Percentiles rank a stretch among this genome's conserved stretches.
Conservation (phyloP, 1,284 basidiomycete species). For the Neolentinus lepideus region DNA sequence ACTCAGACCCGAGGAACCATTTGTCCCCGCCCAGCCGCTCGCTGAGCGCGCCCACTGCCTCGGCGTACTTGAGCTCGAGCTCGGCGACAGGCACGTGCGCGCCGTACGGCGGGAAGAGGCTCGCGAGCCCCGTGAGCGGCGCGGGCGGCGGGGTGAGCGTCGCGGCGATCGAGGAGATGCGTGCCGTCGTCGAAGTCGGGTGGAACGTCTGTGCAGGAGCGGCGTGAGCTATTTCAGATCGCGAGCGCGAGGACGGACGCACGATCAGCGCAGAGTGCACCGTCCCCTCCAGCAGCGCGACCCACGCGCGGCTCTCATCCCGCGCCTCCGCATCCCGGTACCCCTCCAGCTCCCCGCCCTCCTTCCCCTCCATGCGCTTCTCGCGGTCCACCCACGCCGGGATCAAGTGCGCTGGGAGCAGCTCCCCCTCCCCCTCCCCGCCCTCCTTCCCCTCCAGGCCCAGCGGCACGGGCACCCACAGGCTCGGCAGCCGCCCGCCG, state of each 20-base stretch:
- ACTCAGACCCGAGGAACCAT: conserved; percentile 76
- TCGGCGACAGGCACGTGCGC: conserved; percentile 40
- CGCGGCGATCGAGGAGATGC: conserved; percentile 23
- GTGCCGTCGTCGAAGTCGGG: conserved; percentile 24
- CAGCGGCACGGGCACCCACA: conserved; percentile 38
- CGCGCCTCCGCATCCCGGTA: conserved; percentile 49
- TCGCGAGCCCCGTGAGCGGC: conserved; percentile 59
- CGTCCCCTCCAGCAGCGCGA: conserved; percentile 63
- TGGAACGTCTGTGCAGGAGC: conserved; percentile 19
- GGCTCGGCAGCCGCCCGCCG: conserved; percentile 57
- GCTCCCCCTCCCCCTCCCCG: conserved; percentile 29
- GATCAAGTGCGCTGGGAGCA: conserved; percentile 59
- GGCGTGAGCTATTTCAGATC: conserved; percentile 27
- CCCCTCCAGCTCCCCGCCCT: conserved; percentile 49
- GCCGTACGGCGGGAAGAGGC: conserved; percentile 54
- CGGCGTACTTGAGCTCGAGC: conserved; percentile 53
- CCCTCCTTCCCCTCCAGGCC: conserved; percentile 15
- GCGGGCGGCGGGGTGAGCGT: conserved; percentile 57
- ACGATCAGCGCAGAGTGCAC: conserved; percentile 66
- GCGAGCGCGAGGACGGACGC: conserved; percentile 17
- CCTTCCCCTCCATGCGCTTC: conserved; percentile 24
- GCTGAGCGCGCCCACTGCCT: conserved; percentile 64
- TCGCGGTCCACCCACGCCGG: conserved; percentile 61
- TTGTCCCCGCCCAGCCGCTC: conserved; percentile 65
- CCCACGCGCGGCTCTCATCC: conserved; percentile 76